These are phyloP conservation scores for Viscum album DNA, from an alignment of 177 flowering plant genomes.

Conservation along the genomic window DNA sequence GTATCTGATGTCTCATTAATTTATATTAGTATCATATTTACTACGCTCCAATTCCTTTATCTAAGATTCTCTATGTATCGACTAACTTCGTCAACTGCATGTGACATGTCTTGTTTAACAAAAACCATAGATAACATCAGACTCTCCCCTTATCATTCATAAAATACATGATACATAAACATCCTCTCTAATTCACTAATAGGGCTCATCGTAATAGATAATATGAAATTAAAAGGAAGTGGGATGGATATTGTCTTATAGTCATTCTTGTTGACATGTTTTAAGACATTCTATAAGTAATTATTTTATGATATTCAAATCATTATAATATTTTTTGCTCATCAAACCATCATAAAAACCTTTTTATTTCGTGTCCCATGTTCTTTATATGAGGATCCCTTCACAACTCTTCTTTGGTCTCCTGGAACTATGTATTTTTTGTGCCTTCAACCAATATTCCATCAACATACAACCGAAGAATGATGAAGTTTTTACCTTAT, in stretches of 20 bases:
- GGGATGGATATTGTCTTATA: not conserved
- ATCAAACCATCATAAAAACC: not conserved
- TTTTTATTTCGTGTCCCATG: not conserved
- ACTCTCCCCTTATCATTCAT: not conserved
- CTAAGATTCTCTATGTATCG: not conserved
- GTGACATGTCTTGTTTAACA: not conserved
- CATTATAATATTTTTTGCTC: not conserved
- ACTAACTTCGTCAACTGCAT: not conserved
- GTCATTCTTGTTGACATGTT: not conserved
- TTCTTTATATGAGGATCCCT: not conserved
- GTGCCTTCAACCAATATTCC: not conserved
- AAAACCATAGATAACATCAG: not conserved
- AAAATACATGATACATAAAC: not conserved
- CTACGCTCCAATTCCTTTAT: not conserved
- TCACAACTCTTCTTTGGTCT: not conserved
- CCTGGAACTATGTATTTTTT: not conserved
- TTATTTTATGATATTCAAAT: not conserved
- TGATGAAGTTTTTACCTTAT: not conserved
- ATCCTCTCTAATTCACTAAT: not conserved
- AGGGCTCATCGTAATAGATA: not conserved
- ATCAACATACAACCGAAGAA: not conserved
- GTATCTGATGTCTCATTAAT: not conserved
- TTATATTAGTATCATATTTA: not conserved
- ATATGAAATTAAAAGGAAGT: not conserved
- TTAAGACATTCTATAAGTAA: not conserved